Percentiles rank a stretch among this genome's conserved stretches.
These are phyloP conservation scores for Trichosporon sp. DNA, from an alignment of 1,284 basidiomycete species.

Conservation along the genomic window DNA sequence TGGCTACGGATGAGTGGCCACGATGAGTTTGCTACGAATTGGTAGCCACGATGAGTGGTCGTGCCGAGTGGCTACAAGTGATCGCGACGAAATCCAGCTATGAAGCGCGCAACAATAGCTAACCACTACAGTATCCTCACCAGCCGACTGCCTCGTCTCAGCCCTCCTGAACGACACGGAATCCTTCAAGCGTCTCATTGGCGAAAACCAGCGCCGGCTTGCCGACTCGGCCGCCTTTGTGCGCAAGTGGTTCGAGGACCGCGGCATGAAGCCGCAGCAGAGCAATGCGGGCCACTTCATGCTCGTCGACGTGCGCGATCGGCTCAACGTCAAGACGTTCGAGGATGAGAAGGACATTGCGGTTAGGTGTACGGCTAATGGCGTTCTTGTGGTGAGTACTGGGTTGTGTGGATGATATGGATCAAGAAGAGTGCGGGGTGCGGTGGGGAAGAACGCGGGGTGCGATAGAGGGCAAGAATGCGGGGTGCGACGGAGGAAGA, in stretches of 20 bases:
- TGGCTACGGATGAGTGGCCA: no score
- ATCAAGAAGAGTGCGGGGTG: background rate
- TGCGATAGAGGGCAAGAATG: no score
- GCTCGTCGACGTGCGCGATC: slow-evolving; percentile 11
- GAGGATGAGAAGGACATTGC: slow-evolving; percentile 13
- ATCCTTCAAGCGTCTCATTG: slow-evolving; percentile 28
- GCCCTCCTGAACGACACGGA: slow-evolving; percentile 31
- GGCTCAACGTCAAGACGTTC: slow-evolving; percentile 7
- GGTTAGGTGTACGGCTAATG: background rate
- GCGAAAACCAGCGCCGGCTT: slow-evolving; percentile 30
- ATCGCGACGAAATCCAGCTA: no score
- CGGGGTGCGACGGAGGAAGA: no score
- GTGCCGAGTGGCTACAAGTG: no score
- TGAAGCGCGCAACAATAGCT: slow-evolving; percentile 6
- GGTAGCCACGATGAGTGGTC: no score
- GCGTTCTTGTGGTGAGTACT: slow-evolving; percentile 11
- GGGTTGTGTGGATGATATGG: background rate
- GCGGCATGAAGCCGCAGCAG: slow-evolving; percentile 36
- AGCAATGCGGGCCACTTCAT: slow-evolving; percentile 33
- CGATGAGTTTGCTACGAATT: no score
- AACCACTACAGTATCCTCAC: slow-evolving; percentile 34
- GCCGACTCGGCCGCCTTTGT: slow-evolving; percentile 34
- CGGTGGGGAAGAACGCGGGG: no score
- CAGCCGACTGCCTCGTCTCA: slow-evolving; percentile 42
- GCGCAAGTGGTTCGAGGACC: slow-evolving; percentile 35